Conservation (phyloP, 1,284 basidiomycete genomes). For the Cryptococcus sp. region DNA sequence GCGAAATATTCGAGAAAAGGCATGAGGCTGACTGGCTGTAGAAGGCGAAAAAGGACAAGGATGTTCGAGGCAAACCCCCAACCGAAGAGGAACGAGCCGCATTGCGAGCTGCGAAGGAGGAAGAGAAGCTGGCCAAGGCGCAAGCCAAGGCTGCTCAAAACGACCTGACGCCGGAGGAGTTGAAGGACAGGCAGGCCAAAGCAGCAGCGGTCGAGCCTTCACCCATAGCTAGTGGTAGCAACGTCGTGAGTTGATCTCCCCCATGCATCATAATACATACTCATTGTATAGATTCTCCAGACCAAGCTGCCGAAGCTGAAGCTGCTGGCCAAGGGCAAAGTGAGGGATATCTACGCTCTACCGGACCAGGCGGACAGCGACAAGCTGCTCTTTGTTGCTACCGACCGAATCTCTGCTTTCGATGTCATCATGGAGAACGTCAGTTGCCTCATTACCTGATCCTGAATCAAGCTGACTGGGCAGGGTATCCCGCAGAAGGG, state of each 20-base stretch:
- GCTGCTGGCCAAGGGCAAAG: slow-evolving; percentile 81
- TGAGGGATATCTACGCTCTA: slow-evolving; percentile 78
- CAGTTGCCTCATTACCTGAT: slow-evolving; percentile 39
- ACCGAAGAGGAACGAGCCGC: slow-evolving; percentile 43
- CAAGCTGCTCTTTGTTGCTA: slow-evolving; percentile 82
- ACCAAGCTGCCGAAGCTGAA: slow-evolving; percentile 50
- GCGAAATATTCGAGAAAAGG: background rate
- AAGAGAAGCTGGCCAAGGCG: slow-evolving; percentile 40
- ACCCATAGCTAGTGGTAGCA: no score
- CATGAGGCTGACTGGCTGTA: background rate
- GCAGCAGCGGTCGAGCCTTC: slow-evolving; percentile 9
- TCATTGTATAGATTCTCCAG: slow-evolving; percentile 23
- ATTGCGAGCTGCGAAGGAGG: slow-evolving; percentile 37
- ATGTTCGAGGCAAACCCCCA: slow-evolving; percentile 31
- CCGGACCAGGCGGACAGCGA: slow-evolving; percentile 55
- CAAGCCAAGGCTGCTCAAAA: slow-evolving; percentile 28
- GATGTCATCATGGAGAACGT: slow-evolving; percentile 92
- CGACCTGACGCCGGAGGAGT: slow-evolving; percentile 14
- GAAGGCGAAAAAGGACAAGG: slow-evolving; percentile 30
- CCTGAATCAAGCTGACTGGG: slow-evolving; percentile 4
- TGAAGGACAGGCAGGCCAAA: slow-evolving; percentile 9
- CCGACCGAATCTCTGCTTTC: slow-evolving; percentile 93
- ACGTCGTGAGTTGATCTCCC: background rate
- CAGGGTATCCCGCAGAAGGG: slow-evolving; percentile 95
- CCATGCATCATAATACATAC: background rate